Conservation (phyloP, 1,139 yeast genomes). For the Taphrina communis region DNA sequence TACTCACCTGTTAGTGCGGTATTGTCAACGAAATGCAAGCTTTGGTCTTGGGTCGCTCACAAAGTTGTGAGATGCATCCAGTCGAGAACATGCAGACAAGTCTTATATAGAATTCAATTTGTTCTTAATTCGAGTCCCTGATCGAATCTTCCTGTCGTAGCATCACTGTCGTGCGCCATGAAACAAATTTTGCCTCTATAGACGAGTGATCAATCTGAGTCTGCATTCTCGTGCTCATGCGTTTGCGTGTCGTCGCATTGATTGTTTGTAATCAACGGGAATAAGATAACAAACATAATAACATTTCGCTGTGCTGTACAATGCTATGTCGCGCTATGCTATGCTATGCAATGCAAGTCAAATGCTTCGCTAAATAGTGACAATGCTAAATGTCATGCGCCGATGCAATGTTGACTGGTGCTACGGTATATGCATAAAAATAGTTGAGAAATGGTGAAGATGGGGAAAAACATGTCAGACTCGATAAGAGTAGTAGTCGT, state of each 20-base stretch:
- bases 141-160: no score
- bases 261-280: no score
- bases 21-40: background rate
- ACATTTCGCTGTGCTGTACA: background rate
- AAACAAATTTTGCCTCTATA: no score
- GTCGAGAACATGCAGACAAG: slow-evolving; percentile 14
- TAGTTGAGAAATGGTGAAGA: background rate
- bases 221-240: no score
- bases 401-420: background rate
- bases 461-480: slow-evolving; percentile 1
- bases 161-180: no score
- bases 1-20: background rate
- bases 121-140: no score
- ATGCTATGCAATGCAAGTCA: no score
- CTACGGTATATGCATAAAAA: background rate
- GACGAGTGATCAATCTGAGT: no score
- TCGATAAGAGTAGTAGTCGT: slow-evolving; percentile 36
- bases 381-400: no score
- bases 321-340: background rate
- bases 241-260: no score
- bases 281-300: background rate
- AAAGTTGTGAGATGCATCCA: slow-evolving; percentile 8
- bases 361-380: no score
- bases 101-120: background rate
- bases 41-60: slow-evolving; percentile 11